These are phyloP conservation scores for Pestalotiopsis fici DNA, from an alignment of 2,329 filamentous ascomycete genomes.

Conservation along the genomic window DNA sequence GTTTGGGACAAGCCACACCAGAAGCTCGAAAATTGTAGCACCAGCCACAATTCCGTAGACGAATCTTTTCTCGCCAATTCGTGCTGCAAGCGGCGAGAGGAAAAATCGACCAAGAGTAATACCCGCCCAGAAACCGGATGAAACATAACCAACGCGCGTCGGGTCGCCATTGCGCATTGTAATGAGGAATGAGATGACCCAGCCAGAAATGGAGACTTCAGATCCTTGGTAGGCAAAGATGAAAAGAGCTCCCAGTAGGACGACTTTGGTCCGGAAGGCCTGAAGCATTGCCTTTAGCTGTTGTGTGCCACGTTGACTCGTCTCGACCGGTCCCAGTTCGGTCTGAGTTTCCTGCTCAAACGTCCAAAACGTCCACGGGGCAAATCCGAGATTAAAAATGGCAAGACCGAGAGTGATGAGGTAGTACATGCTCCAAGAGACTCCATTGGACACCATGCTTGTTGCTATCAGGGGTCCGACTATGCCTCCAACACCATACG, in stretches of 20 bases:
- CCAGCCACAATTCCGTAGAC: constrained; percentile 65
- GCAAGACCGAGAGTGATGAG: constrained; percentile 63
- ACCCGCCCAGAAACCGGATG: constrained; percentile 70
- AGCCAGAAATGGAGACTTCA: constrained; percentile 81
- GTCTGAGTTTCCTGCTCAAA: constrained; percentile 63
- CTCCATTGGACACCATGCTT: constrained; percentile 61
- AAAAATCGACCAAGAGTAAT: constrained; percentile 77
- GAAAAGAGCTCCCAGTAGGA: constrained; percentile 76
- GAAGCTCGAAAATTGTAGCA: constrained; percentile 68
- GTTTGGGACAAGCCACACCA: constrained; percentile 79
- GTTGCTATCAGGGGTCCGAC: constrained; percentile 75
- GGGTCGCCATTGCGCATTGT: constrained; percentile 70
- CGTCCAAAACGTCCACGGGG: constrained; percentile 67
- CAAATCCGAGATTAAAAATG: constrained; percentile 55
- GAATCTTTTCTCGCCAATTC: constrained; percentile 69
- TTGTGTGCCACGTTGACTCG: constrained; percentile 11
- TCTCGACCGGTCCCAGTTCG: constrained; percentile 16
- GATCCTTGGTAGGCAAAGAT: constrained; percentile 86
- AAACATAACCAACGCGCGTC: constrained; percentile 75
- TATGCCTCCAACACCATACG: constrained; percentile 66
- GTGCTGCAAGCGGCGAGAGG: constrained; percentile 66
- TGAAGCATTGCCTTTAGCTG: constrained; percentile 45
- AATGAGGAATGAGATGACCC: constrained; percentile 86
- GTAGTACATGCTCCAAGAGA: constrained; percentile 74
- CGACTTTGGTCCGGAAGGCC: constrained; percentile 54